These are phyloP conservation scores for Phytopythium montanum DNA, from an alignment of 352 stramenopile species.

Conservation along the genomic window DNA sequence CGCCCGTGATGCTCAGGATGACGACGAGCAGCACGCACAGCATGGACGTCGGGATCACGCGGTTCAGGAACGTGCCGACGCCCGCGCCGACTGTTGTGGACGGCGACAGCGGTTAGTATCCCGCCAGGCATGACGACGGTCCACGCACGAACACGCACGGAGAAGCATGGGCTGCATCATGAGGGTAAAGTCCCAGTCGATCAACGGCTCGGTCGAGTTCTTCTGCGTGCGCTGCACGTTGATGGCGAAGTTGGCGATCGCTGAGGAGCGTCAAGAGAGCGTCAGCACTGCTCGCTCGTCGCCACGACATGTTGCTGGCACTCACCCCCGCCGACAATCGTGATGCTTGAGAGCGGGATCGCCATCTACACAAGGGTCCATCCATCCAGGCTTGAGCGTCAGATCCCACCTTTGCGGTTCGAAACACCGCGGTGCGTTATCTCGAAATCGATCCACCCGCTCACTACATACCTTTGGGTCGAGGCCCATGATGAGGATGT, in stretches of 20 bases:
- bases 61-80: slow-evolving; percentile 91
- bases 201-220: slow-evolving; percentile 85
- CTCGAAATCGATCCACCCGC: not conserved
- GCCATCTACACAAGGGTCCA: slow-evolving; percentile 44
- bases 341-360: slow-evolving; percentile 96
- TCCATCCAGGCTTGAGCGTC: not conserved
- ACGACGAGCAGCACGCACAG: slow-evolving; percentile 89
- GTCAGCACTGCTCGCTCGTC: not conserved
- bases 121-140: no score
- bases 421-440: not conserved
- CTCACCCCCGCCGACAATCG: slow-evolving; percentile 88
- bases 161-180: slow-evolving; percentile 94
- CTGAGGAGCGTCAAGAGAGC: slow-evolving; percentile 14
- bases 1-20: slow-evolving; percentile 84
- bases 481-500: slow-evolving; percentile 94
- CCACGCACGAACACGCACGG: slow-evolving; percentile 27
- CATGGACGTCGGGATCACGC: slow-evolving; percentile 86
- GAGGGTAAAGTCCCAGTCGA: slow-evolving; percentile 97
- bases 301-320: not conserved
- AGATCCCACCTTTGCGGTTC: not conserved
- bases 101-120: not conserved
- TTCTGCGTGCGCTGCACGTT: slow-evolving; percentile 91
- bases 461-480: slow-evolving; percentile 84
- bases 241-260: slow-evolving; percentile 91
- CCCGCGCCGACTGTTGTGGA: slow-evolving; percentile 43